A percentile compares a stretch with the other conserved stretches of the same genome.
Evolutionary conservation across 768 basidiomycete species (phyloP).

Genomic region (Cyathus striatus): DNA sequence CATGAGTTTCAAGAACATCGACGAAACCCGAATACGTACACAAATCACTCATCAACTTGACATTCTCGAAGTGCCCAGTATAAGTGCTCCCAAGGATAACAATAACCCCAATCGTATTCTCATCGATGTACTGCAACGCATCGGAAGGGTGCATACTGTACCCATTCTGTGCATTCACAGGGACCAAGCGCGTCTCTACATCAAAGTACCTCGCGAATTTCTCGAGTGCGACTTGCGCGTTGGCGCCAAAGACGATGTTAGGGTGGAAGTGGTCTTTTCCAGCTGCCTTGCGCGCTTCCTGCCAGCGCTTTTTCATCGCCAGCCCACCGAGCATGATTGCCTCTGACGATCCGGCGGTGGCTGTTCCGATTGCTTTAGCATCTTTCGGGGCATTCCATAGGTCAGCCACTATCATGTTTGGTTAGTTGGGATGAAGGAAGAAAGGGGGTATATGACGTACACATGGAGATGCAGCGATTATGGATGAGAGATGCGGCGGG

Average conservation of each 20-base stretch:
- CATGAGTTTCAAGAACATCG: not conserved
- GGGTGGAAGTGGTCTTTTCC: conserved; percentile 52
- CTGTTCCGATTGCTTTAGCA: conserved; percentile 52
- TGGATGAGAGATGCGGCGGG: conserved; percentile 50
- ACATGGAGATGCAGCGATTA: conserved; percentile 50
- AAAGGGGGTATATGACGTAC: conserved; percentile 21
- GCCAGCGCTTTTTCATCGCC: conserved; percentile 67
- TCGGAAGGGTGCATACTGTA: conserved; percentile 54
- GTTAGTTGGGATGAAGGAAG: not conserved
- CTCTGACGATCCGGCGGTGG: conserved; percentile 62
- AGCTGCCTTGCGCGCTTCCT: conserved; percentile 53
- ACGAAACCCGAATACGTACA: conserved; percentile 18
- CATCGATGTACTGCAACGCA: conserved; percentile 56
- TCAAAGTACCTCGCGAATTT: conserved; percentile 66
- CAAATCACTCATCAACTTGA: conserved; percentile 48
- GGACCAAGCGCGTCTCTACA: conserved; percentile 51
- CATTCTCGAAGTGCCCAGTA: conserved; percentile 62
- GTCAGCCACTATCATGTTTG: conserved; percentile 44
- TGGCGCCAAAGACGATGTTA: conserved; percentile 53
- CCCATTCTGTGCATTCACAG: conserved; percentile 36
- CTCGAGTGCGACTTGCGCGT: conserved; percentile 61
- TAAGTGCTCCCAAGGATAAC: conserved; percentile 50
- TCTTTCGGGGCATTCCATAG: conserved; percentile 63
- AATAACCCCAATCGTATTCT: conserved; percentile 68
- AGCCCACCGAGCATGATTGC: conserved; percentile 71